Evolutionary conservation across 441 rosid species (phyloP).

Genomic region (Adansonia grandidieri): DNA sequence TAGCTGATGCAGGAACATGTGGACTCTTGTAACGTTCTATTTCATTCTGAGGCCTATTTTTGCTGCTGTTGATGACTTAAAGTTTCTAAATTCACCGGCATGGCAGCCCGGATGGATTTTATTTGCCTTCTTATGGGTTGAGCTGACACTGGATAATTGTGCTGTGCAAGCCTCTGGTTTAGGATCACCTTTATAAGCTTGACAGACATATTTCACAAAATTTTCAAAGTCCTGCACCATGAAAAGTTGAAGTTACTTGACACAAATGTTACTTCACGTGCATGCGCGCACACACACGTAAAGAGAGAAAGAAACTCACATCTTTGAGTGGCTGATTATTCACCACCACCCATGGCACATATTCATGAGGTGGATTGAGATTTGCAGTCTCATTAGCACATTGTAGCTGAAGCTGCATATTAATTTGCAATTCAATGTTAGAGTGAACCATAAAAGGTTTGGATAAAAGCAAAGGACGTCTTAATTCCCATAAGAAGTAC

Average conservation of each 20-base stretch:
- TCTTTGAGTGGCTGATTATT: conserved; percentile 53
- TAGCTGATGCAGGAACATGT: not conserved
- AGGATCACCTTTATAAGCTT: conserved; percentile 41
- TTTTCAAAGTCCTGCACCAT: conserved; percentile 44
- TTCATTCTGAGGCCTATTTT: not conserved
- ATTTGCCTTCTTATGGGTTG: not conserved
- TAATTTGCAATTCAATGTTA: not conserved
- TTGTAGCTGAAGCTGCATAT: conserved; percentile 53
- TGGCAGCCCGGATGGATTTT: not conserved
- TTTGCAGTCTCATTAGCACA: conserved; percentile 54
- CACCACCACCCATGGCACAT: conserved; percentile 72
- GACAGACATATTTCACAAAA: conserved; percentile 43
- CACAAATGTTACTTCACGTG: not conserved
- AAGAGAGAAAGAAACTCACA: conserved; percentile 36
- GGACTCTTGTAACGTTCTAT: not conserved
- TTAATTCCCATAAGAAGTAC: not conserved
- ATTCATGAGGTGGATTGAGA: conserved; percentile 57
- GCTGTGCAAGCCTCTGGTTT: conserved; percentile 43
- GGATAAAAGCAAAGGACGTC: not conserved
- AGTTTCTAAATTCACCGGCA: not conserved
- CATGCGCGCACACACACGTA: not conserved
- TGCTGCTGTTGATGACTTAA: no score
- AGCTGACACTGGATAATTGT: conserved; percentile 10
- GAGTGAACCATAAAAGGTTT: not conserved
- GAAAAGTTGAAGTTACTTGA: not conserved